phyloP scores from a whole-genome alignment of 306 rosid genomes.

The Cicer cuneatum region DNA sequence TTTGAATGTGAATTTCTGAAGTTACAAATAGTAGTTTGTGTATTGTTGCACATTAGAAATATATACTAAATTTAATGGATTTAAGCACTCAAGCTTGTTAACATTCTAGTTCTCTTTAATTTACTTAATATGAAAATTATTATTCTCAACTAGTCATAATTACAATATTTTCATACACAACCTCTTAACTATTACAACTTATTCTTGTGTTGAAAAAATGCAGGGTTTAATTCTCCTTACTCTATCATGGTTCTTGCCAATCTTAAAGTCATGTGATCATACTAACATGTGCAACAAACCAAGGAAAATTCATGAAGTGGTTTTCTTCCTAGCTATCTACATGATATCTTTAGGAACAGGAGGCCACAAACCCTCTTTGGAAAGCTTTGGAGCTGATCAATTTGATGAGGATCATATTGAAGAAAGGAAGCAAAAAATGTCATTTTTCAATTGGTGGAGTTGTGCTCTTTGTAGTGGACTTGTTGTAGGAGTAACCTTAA shows the following conservation, averaged over 20 bases:
- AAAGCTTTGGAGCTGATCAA: conserved; percentile 96
- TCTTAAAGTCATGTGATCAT: conserved; percentile 63
- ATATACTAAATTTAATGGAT: no score
- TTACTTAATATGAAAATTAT: no score
- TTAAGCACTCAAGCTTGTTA: no score
- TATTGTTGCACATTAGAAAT: no score
- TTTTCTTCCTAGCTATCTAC: conserved; percentile 82
- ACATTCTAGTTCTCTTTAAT: no score
- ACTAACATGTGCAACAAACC: conserved; percentile 56
- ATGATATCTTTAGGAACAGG: conserved; percentile 82
- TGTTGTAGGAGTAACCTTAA: conserved; percentile 76
- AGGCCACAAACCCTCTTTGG: conserved; percentile 88
- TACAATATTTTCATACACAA: background rate
- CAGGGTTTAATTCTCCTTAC: conserved; percentile 85
- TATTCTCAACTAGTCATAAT: background rate
- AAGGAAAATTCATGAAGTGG: conserved; percentile 69
- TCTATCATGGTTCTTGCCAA: conserved; percentile 78
- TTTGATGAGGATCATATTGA: conserved; percentile 73
- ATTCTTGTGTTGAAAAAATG: background rate
- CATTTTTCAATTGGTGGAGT: conserved; percentile 98
- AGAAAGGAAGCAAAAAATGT: conserved; percentile 85
- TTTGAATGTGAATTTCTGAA: no score
- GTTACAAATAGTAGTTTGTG: no score
- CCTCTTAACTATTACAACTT: conserved; percentile 8
- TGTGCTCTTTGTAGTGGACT: conserved; percentile 80